Conservation (phyloP, 2,329 filamentous ascomycete genomes). For the Pseudogymnoascus destructans region DNA sequence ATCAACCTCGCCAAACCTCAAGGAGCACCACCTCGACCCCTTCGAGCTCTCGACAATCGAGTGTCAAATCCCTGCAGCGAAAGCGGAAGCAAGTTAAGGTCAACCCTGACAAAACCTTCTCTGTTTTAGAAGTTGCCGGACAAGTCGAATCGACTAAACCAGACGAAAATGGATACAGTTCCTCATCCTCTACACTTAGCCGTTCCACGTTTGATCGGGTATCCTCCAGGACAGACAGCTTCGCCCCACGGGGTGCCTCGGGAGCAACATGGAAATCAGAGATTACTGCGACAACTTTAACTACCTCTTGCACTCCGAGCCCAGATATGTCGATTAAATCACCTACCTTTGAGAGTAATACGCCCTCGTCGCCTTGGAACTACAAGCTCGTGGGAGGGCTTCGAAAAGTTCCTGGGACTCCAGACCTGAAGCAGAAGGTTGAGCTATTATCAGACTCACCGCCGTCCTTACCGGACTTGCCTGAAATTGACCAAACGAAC, state of each 20-base stretch:
- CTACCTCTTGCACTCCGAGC: conserved; percentile 11
- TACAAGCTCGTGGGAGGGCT: conserved; percentile 26
- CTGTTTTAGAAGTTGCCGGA: conserved; percentile 10
- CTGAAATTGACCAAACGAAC: conserved; percentile 15
- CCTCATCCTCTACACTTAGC: neutral
- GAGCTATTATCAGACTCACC: conserved; percentile 1
- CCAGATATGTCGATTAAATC: conserved; percentile 19
- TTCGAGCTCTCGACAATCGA: conserved; percentile 3
- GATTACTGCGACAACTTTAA: conserved; percentile 13
- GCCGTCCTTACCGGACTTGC: neutral
- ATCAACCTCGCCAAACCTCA: neutral
- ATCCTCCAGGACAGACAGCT: conserved; percentile 20
- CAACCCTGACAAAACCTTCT: conserved; percentile 13
- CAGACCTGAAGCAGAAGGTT: conserved; percentile 23
- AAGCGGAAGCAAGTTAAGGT: conserved; percentile 12
- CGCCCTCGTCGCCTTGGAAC: conserved; percentile 23
- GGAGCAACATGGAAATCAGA: conserved; percentile 20
- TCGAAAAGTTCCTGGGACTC: conserved; percentile 26
- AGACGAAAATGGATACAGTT: conserved; percentile 6
- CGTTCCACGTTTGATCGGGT: conserved; percentile 15
- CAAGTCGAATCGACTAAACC: neutral
- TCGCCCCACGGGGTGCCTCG: conserved; percentile 12
- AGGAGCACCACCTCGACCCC: conserved; percentile 4
- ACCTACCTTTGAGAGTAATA: conserved; percentile 23
- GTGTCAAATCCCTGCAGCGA: neutral